A percentile compares a stretch with the other conserved stretches of the same genome.
Evolutionary conservation across 2,329 filamentous ascomycete species (phyloP).

Genomic region (Mollisiaceae sp.): DNA sequence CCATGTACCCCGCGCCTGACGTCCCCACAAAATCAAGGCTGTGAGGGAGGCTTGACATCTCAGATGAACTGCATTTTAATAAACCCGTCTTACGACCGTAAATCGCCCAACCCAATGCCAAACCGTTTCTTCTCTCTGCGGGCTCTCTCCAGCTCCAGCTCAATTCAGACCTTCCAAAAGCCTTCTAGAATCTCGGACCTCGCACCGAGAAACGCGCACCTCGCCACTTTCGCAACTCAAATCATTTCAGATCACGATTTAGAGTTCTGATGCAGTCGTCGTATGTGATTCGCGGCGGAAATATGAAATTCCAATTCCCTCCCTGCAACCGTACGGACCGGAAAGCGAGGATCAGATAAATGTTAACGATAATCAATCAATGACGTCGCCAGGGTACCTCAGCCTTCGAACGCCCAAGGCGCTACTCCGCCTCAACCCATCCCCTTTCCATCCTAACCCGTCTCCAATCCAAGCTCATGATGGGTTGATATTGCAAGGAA

Average conservation of each 20-base stretch:
- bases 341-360: not conserved
- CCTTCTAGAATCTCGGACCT: not conserved
- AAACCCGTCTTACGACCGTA: constrained; percentile 2
- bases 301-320: not conserved
- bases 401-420: too few species aligned
- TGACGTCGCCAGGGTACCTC: not conserved
- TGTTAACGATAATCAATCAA: not conserved
- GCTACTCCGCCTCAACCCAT: not conserved
- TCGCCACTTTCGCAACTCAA: not conserved
- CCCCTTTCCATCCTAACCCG: too few species aligned
- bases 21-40: constrained; percentile 5
- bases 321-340: not conserved
- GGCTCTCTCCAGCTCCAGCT: not conserved
- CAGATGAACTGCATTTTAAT: not conserved
- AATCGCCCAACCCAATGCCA: not conserved
- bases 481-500: too few species aligned
- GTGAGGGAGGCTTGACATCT: not conserved
- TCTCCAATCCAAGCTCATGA: too few species aligned
- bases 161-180: not conserved
- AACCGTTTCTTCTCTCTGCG: not conserved
- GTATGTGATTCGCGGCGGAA: not conserved
- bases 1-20: too few species aligned
- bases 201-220: not conserved
- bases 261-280: not conserved
- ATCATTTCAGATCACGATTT: not conserved